Evolutionary conservation across 306 rosid genomes (phyloP), one percentile per base, ranked within the genome.

Genomic region (Psophocarpus tetragonolobus): DNA sequence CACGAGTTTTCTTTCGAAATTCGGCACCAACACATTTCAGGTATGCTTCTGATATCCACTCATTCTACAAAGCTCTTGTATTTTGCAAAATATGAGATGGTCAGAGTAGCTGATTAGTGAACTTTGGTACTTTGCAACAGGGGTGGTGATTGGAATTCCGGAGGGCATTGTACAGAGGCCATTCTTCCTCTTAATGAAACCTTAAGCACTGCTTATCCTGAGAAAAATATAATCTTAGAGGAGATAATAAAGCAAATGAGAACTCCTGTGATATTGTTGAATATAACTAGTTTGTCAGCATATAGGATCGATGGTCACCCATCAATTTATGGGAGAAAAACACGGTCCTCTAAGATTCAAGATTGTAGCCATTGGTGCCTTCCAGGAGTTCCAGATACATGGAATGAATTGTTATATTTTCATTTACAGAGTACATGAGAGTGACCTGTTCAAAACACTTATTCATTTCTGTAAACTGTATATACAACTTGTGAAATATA

Each of bases 291-390:
- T 70, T 91, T 92, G 71, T 92, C 99, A 13, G 87, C 83, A 47
- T 88, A 84, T 71, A 84, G 98, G 48, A 81, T 89, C 61, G 97
- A 95, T 78, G 97, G 90, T 11, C 99, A 92, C 71, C 99, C 97
- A 60, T 92, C 97, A 11, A 42, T 82, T 8, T 88, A 87, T 50
- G 99, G 97, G 76, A 88, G 88, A 75, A 89, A 80, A 71, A 57
- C 41, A 38, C 36, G 15, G 70, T 62, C 87, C 8, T 80, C 85
- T 7, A 68, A 60, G 8, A 44, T 83, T 85, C 94, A 92, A 86
- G 99, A 95, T 77, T 95, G 98, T 77, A 95, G 98, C 80, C 98
- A 91, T 84, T 95, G 98, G 98, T 95, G 98, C 71, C 94, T 92
- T 83, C 98, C 98, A 23, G 97, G 98, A 29, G 93, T 95, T 74